Base-by-base conservation (phyloP, 495 filamentous ascomycete genomes). In the Xylaria intraflava region DNA sequence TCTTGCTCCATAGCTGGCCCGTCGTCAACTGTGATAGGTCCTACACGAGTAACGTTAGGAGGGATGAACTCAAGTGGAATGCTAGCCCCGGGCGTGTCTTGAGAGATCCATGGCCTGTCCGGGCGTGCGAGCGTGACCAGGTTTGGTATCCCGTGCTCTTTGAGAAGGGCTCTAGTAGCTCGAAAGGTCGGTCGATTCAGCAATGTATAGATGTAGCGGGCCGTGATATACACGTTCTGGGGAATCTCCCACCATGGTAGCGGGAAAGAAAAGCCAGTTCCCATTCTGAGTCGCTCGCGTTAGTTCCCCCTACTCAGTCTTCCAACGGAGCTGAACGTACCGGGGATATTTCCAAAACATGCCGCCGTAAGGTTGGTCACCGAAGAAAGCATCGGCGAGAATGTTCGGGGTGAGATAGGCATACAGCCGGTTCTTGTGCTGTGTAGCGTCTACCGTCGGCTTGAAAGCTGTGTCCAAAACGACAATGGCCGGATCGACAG, bases 401-500 rank as follows among this genome's bases (percentile, higher is more conserved):
- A 63, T 47, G 43, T 74, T 65, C 42, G 74, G 62, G 50, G 71
- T 68, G 55, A 77, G 36, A 51, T 70, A 45, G 54, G 63, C 51
- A 46, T 62, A 57, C 12, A 60, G 33, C 42, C 61, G 53, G 33
- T 57, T 53, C n/a, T 14, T 36, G 26, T 62, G 58, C 23, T 66
- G 60, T 56, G 68, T 58, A 23, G 74, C 75, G 56, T 78, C 74
- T 17, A 74, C 51, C 0, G 69, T 74, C 42, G 75, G 70, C 29
- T 70, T 59, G 35, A 78, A 68, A 23, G 77, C 65, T n/a, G 68
- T 70, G 47, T 79, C 77, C 20, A 72, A 57, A 12, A 75, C 69
- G 2, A 78, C 65, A 2, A 77, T 51, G 0, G 63, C 62, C 20
- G 77, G 75, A 38, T 69, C 56, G 0, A 74, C 49, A 4, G 67